phyloP scores from a whole-genome alignment of 371 early-diverging fungal species.

The Syncephalastrum sp. region DNA sequence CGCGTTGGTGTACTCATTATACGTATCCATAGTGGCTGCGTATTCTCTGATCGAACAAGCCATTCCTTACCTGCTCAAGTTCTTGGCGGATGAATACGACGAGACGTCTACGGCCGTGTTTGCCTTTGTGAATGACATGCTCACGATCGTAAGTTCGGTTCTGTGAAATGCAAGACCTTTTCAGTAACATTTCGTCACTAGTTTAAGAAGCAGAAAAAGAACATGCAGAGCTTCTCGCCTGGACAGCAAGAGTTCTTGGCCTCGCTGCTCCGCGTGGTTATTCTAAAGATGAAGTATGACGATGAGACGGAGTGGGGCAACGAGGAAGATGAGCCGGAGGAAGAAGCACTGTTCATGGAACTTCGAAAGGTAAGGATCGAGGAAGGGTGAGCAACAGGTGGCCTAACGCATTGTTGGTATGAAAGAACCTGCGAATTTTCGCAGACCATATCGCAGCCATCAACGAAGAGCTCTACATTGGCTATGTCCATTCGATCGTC shows the following conservation, averaged over 20 bases:
- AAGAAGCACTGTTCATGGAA: constrained; percentile 75
- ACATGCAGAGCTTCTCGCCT: constrained; percentile 54
- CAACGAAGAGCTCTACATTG: constrained; percentile 59
- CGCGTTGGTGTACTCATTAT: neutral
- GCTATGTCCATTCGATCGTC: constrained; percentile 60
- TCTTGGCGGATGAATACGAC: constrained; percentile 79
- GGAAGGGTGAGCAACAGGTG: neutral
- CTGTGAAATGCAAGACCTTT: neutral
- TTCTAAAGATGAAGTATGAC: constrained; percentile 89
- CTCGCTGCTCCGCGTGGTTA: constrained; percentile 71
- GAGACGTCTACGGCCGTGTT: constrained; percentile 80
- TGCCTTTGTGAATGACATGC: constrained; percentile 66
- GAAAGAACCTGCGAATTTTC: constrained; percentile 67
- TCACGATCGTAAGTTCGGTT: constrained; percentile 56
- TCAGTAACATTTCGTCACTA: constrained; percentile 8
- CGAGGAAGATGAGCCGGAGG: constrained; percentile 75
- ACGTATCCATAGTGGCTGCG: constrained; percentile 17
- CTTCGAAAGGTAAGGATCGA: constrained; percentile 64
- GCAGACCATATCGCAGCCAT: constrained; percentile 72
- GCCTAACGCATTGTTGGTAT: constrained; percentile 8
- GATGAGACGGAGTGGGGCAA: constrained; percentile 78
- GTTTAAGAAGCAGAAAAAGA: constrained; percentile 70
- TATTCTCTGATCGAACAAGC: constrained; percentile 60
- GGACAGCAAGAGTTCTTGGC: constrained; percentile 70
- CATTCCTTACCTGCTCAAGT: constrained; percentile 68